Conservation (phyloP, 352 stramenopile species). For the Phytophthora palmivora region DNA sequence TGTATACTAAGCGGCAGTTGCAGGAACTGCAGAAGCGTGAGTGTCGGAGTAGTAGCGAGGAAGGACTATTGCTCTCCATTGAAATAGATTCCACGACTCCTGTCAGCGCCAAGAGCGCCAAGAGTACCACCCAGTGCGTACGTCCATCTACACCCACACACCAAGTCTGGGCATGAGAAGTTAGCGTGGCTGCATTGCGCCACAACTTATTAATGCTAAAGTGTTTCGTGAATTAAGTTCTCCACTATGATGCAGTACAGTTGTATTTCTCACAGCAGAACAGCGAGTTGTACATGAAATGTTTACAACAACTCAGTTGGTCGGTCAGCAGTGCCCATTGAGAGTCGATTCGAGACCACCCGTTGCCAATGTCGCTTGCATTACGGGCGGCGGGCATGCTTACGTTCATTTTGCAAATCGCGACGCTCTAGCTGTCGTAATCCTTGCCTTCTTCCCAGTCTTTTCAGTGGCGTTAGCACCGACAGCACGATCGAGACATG, state of each 20-base stretch:
- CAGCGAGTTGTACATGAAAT: too few species aligned
- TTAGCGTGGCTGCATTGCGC: not conserved
- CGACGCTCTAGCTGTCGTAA: conserved; percentile 15
- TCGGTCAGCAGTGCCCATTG: too few species aligned
- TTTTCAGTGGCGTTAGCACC: conserved; percentile 4
- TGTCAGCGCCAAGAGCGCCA: conserved; percentile 12
- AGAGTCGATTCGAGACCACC: too few species aligned
- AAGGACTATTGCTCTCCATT: conserved; percentile 43
- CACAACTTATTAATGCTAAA: conserved; percentile 17
- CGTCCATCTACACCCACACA: conserved; percentile 29
- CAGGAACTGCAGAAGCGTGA: conserved; percentile 68
- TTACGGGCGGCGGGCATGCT: conserved; percentile 1
- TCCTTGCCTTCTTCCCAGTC: conserved; percentile 6
- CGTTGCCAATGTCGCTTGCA: not conserved
- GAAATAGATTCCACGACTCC: conserved; percentile 35
- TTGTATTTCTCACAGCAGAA: too few species aligned
- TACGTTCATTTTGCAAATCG: conserved; percentile 30
- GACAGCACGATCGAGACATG: not conserved
- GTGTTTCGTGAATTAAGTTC: conserved; percentile 5
- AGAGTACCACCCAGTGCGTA: conserved; percentile 25
- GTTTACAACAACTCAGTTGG: too few species aligned
- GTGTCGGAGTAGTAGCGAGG: conserved; percentile 59
- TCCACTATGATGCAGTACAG: too few species aligned
- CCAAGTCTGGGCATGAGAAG: conserved; percentile 19
- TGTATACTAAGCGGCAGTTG: conserved; percentile 75